These are phyloP conservation scores for Microbotryomycetes sp. DNA, from an alignment of 1,284 basidiomycete genomes.

Conservation along the genomic window DNA sequence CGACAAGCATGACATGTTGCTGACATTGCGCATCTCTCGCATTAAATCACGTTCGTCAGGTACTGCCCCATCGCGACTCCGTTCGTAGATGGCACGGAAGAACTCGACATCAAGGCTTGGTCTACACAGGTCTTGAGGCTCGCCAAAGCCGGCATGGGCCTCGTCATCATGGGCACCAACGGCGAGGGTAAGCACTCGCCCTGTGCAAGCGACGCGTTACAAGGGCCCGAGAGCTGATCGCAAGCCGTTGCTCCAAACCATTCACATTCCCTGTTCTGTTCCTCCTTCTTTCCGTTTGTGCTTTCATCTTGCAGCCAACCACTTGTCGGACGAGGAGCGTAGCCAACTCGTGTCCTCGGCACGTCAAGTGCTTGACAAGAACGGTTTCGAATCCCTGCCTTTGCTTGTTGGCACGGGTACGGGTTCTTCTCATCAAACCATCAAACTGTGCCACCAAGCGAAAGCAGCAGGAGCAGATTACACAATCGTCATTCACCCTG, in stretches of 20 bases:
- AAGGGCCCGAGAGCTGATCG: too few species aligned
- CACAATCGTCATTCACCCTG: slow-evolving; percentile 52
- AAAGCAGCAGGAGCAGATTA: slow-evolving; percentile 71
- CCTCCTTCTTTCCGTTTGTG: too few species aligned
- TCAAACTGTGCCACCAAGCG: slow-evolving; percentile 67
- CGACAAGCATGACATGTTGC: too few species aligned
- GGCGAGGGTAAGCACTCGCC: slow-evolving; percentile 50
- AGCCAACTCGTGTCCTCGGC: slow-evolving; percentile 58
- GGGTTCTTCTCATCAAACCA: slow-evolving; percentile 68
- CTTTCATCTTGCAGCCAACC: slow-evolving; percentile 52
- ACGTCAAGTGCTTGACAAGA: slow-evolving; percentile 63
- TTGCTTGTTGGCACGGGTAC: slow-evolving; percentile 81
- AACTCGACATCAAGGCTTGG: slow-evolving; percentile 56
- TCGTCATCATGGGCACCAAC: slow-evolving; percentile 68
- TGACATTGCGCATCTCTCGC: too few species aligned
- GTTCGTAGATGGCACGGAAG: slow-evolving; percentile 55
- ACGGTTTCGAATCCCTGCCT: slow-evolving; percentile 60
- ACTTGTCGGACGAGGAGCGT: slow-evolving; percentile 64
- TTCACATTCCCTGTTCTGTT: background rate
- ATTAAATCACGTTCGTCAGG: too few species aligned
- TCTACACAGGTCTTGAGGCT: slow-evolving; percentile 60
- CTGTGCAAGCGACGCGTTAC: background rate
- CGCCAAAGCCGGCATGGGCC: slow-evolving; percentile 63
- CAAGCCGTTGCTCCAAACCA: background rate
- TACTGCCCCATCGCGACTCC: slow-evolving; percentile 70